phyloP scores from a whole-genome alignment of 78 protist genomes.

The slime mould (Dictyostelium discoideum) region DNA sequence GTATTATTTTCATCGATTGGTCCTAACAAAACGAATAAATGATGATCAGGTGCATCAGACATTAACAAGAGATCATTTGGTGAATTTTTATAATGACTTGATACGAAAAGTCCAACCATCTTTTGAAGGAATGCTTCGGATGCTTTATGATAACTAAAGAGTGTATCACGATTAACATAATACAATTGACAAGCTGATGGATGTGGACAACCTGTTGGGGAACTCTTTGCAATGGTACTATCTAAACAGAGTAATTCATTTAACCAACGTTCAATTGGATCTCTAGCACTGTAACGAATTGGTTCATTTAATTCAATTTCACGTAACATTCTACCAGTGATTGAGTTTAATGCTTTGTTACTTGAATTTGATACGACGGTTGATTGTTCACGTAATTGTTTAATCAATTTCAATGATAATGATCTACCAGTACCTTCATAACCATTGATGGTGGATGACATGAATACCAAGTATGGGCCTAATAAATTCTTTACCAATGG shows the following conservation, averaged over 20 bases:
- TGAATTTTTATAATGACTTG: slow-evolving; percentile 98
- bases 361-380: neutral
- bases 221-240: slow-evolving; percentile 33
- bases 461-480: slow-evolving; percentile 96
- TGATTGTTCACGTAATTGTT: slow-evolving; percentile 92
- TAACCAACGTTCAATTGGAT: slow-evolving; percentile 93
- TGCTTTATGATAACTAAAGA: slow-evolving; percentile 98
- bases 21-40: slow-evolving; percentile 96
- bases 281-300: slow-evolving; percentile 91
- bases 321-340: slow-evolving; percentile 74
- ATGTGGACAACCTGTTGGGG: slow-evolving; percentile 87
- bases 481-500: slow-evolving; percentile 94
- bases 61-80: slow-evolving; percentile 99
- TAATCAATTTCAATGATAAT: slow-evolving; percentile 97
- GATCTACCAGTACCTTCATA: slow-evolving; percentile 99
- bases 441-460: slow-evolving; percentile 95
- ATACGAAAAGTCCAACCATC: slow-evolving; percentile 96
- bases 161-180: slow-evolving; percentile 98
- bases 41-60: slow-evolving; percentile 99
- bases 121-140: slow-evolving; percentile 96
- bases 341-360: neutral
- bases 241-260: slow-evolving; percentile 97
- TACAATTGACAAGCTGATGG: slow-evolving; percentile 96
- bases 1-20: slow-evolving; percentile 76
- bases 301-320: slow-evolving; percentile 97